A percentile compares a stretch with the other conserved stretches of the same genome.
Evolutionary conservation across 192 early-diverging fungal species (phyloP).

Genomic region (Mortierella hygrophila): DNA sequence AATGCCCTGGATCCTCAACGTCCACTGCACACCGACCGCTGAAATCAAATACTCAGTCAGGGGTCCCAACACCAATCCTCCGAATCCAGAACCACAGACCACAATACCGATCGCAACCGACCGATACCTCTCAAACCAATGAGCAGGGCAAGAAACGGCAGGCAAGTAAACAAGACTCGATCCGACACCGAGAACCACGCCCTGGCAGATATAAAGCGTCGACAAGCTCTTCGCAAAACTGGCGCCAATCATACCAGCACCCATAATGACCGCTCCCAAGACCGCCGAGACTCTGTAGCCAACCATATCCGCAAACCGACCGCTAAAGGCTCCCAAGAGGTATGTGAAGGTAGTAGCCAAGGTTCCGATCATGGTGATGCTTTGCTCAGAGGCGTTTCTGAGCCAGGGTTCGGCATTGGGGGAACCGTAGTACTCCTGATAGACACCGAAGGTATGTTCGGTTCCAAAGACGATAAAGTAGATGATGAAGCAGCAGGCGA

Average conservation of each 20-base stretch:
- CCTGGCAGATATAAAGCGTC: conserved; percentile 44
- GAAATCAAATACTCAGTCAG: conserved; percentile 37
- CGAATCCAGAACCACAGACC: conserved; percentile 55
- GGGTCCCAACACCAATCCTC: conserved; percentile 37
- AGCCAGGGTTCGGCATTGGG: conserved; percentile 41
- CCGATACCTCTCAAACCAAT: conserved; percentile 55
- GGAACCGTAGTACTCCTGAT: conserved; percentile 47
- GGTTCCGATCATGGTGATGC: conserved; percentile 49
- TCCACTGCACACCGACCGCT: conserved; percentile 34
- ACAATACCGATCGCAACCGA: conserved; percentile 55
- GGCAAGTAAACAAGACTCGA: conserved; percentile 58
- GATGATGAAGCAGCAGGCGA: conserved; percentile 31
- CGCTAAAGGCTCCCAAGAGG: conserved; percentile 39
- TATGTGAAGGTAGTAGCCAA: conserved; percentile 53
- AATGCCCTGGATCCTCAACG: conserved; percentile 36
- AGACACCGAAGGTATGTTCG: conserved; percentile 54
- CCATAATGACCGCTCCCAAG: conserved; percentile 49
- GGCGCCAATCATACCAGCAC: conserved; percentile 44
- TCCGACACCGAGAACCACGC: conserved; percentile 56
- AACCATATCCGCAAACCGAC: conserved; percentile 40
- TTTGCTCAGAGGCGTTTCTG: conserved; percentile 12
- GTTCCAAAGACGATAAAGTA: conserved; percentile 55
- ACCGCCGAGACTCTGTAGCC: conserved; percentile 38
- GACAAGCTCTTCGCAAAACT: conserved; percentile 40
- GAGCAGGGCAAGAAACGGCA: conserved; percentile 47